Conservation (phyloP, 2,329 filamentous ascomycete species). For the Aspergillus fructus region DNA sequence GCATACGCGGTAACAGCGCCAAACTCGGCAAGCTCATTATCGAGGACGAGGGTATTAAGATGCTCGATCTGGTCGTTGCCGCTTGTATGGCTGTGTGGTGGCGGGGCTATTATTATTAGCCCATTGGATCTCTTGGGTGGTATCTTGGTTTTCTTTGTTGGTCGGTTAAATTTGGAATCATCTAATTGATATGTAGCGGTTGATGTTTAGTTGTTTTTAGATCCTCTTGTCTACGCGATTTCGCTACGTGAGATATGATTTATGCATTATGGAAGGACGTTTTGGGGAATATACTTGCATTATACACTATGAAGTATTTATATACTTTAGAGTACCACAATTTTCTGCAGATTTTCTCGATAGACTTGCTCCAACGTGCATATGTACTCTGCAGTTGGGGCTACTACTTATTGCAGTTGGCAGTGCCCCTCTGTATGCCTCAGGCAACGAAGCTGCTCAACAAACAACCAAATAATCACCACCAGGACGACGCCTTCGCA, state of each 20-base stretch:
- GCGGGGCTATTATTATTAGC: conserved; percentile 65
- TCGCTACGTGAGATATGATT: neutral
- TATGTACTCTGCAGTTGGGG: neutral
- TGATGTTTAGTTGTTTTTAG: neutral
- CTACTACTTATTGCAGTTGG: too few species aligned
- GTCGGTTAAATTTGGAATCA: neutral
- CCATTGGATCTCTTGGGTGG: neutral
- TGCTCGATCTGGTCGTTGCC: conserved; percentile 89
- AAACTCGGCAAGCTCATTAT: conserved; percentile 94
- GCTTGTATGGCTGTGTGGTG: conserved; percentile 94
- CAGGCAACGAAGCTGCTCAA: neutral
- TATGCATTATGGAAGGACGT: neutral
- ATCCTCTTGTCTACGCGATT: neutral
- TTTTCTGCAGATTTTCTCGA: neutral
- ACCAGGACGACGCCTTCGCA: neutral
- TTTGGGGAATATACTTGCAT: neutral
- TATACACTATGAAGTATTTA: neutral
- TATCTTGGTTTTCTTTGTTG: neutral
- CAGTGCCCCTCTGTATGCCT: neutral
- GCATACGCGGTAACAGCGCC: conserved; percentile 78
- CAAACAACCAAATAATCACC: neutral
- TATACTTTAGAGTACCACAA: neutral
- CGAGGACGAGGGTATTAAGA: conserved; percentile 85
- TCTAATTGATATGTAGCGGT: neutral
- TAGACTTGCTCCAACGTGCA: neutral